Base-by-base conservation (phyloP, 352 stramenopile genomes). In the Aphanomyces astaci region DNA sequence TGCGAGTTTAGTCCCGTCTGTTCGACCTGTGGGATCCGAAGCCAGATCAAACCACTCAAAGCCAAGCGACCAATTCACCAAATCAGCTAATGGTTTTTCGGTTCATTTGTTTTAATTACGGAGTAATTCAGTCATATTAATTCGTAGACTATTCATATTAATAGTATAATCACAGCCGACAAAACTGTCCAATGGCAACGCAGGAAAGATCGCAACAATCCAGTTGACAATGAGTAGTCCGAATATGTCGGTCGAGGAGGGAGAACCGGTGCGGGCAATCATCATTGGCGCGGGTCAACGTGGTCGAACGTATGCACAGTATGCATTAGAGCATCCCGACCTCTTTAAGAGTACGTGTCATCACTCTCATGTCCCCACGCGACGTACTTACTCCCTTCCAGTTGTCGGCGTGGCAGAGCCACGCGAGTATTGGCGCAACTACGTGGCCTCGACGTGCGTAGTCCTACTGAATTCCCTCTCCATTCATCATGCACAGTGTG, bases 1-100 rank as follows among this genome's bases (percentile, higher is more conserved):
- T 94, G 86, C 63, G 82, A 92, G 64, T 94, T 94, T 72, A 78
- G 82, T 67, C 86, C 86, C 40, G 90, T 92, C 43, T 94, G 86
- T 71, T 92, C 84, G n/a, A 94, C 86, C 3, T 94, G 86, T 60
- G 86, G 86, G 40, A 92, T 94, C 45, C 83, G 86, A 51, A 94
- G 83, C 54, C 86, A 84, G 72, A 86, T 94, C 60, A 78, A 90
- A 56, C 84, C 82, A 0, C 79, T 78, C 64, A 90, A 87, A 66
- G n/a, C 30, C 15, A 88, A 87, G 55, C 45, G 22, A 24, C 4
- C 51, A 22, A 7, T 59, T 13, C 19, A 32, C 19, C 51, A 59
- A 11, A 59, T 59, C 27, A 59, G 51, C 51, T 19, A 28, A n/a
- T n/a, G n/a, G n/a, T n/a, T n/a, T n/a, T n/a, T n/a, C n/a, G n/a